A percentile compares a stretch with the other conserved stretches of the same genome.
phyloP scores from a whole-genome alignment of 768 basidiomycete genomes.

The Gloeostereum incarnatum region DNA sequence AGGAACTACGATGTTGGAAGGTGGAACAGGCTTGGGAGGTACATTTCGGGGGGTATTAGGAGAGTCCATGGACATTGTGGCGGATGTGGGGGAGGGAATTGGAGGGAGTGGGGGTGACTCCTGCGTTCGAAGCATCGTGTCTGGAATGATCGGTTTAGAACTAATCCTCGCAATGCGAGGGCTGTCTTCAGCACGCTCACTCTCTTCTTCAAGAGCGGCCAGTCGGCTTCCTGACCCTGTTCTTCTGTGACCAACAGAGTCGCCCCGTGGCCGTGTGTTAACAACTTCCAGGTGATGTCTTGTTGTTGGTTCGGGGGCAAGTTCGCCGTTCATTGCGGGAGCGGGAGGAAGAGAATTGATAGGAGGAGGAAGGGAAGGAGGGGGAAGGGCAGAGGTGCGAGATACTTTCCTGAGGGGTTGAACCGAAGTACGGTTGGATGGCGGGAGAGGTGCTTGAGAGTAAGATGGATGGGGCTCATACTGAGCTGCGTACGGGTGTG shows the following conservation, averaged over 20 bases:
- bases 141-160: conserved; percentile 18
- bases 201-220: conserved; percentile 56
- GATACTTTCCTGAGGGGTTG: conserved; percentile 33
- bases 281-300: conserved; percentile 24
- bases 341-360: conserved; percentile 51
- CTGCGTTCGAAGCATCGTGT: conserved; percentile 27
- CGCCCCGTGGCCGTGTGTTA: conserved; percentile 34
- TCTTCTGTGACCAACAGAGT: conserved; percentile 42
- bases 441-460: conserved; percentile 9
- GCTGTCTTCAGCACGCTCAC: conserved; percentile 24
- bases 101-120: conserved; percentile 65
- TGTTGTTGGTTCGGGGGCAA: conserved; percentile 7
- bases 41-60: conserved; percentile 21
- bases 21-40: conserved; percentile 18
- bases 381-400: conserved; percentile 47
- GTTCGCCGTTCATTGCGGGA: conserved; percentile 21
- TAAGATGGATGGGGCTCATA: conserved; percentile 26
- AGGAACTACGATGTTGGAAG: conserved; percentile 28
- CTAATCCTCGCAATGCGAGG: conserved; percentile 20
- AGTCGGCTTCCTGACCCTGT: conserved; percentile 50
- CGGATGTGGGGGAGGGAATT: conserved; percentile 39
- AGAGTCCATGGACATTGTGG: conserved; percentile 13
- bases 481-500: conserved; percentile 44
- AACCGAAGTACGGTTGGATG: conserved; percentile 22
- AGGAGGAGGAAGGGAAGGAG: conserved; percentile 61